Evolutionary conservation across 2,329 filamentous ascomycete species (phyloP).

Genomic region (Mycosphaerelloides madeirae): DNA sequence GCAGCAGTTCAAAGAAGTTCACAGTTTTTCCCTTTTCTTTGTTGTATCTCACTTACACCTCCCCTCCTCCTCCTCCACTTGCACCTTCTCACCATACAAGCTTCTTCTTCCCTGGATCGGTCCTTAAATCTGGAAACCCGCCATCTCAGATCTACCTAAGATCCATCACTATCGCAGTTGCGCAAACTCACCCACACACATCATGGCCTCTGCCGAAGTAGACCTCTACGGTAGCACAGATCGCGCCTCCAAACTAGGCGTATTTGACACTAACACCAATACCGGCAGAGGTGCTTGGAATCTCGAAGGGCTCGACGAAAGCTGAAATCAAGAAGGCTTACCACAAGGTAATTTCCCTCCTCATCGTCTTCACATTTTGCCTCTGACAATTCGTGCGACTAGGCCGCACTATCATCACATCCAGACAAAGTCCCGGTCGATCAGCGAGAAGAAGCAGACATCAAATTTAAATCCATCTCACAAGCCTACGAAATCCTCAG

Average conservation of each 20-base stretch:
- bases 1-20: too few relatives aligned
- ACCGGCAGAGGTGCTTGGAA: constrained; percentile 67
- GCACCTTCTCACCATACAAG: too few relatives aligned
- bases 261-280: constrained; percentile 29
- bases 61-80: too few relatives aligned
- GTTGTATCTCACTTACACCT: too few relatives aligned
- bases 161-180: neutral
- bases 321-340: constrained; percentile 93
- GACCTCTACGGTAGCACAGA: constrained; percentile 52
- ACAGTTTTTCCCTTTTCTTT: too few relatives aligned
- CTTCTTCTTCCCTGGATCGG: too few relatives aligned
- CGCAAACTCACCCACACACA: neutral
- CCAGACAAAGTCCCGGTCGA: constrained; percentile 92
- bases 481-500: constrained; percentile 97
- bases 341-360: constrained; percentile 62
- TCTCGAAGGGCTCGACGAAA: constrained; percentile 66
- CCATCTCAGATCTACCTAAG: neutral
- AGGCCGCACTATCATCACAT: constrained; percentile 67
- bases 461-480: constrained; percentile 86
- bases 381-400: neutral
- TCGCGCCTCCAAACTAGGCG: neutral
- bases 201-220: constrained; percentile 38
- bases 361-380: constrained; percentile 5
- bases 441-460: constrained; percentile 77
- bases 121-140: too few relatives aligned